Conservation (phyloP, 1,284 basidiomycete genomes). For the Anthracocystis walkeri region DNA sequence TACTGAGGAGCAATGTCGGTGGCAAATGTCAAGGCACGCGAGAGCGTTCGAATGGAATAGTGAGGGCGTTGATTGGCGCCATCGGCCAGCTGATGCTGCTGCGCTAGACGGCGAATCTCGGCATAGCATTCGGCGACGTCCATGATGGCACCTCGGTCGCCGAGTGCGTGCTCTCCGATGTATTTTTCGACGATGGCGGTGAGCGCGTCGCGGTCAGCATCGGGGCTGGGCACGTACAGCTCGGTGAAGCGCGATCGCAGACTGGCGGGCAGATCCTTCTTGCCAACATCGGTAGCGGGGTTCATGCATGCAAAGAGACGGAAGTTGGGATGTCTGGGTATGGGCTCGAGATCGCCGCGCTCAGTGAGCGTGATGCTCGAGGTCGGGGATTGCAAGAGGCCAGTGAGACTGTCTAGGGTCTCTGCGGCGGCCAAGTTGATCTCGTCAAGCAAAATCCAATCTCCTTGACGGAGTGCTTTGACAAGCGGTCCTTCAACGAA, state of each 20-base stretch:
- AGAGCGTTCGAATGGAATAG: constrained; percentile 95
- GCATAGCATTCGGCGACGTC: constrained; percentile 92
- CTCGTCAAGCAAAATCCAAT: constrained; percentile 97
- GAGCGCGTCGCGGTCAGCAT: constrained; percentile 90
- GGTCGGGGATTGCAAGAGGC: constrained; percentile 84
- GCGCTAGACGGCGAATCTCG: constrained; percentile 83
- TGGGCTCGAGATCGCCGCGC: constrained; percentile 88
- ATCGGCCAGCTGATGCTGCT: constrained; percentile 87
- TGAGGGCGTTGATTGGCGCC: constrained; percentile 95
- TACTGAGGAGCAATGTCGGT: constrained; percentile 83
- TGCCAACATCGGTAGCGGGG: constrained; percentile 97
- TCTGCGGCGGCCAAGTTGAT: constrained; percentile 94
- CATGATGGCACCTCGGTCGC: constrained; percentile 88
- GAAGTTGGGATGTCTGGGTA: constrained; percentile 93
- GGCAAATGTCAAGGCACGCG: constrained; percentile 90
- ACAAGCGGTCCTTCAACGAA: constrained; percentile 97
- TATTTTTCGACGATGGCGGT: constrained; percentile 89
- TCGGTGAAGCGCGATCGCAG: constrained; percentile 94
- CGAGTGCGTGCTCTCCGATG: constrained; percentile 83
- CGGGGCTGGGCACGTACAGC: constrained; percentile 92
- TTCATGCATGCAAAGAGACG: constrained; percentile 99
- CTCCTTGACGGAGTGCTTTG: constrained; percentile 87
- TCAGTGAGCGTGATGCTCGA: constrained; percentile 94
- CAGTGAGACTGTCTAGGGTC: constrained; percentile 91
- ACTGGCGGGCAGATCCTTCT: constrained; percentile 92